These are phyloP conservation scores for Stephanodiscus minutulus DNA, from an alignment of 108 stramenopile species.

Conservation along the genomic window DNA sequence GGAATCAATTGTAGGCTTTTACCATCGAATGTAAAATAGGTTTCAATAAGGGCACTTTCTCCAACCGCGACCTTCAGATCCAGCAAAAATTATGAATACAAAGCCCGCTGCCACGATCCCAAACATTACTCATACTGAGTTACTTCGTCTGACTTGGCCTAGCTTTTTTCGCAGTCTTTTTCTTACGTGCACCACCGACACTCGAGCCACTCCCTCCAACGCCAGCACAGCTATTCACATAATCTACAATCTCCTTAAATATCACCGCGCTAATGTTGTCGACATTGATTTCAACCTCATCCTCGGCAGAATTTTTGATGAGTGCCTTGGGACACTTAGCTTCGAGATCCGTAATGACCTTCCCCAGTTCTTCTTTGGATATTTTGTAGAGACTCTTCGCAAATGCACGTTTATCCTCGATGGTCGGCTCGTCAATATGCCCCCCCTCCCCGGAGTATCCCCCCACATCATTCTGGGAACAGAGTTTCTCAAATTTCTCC, in stretches of 20 bases:
- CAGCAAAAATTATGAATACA: background rate
- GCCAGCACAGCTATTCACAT: conserved; percentile 40
- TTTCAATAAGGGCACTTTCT: background rate
- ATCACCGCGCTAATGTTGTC: conserved; percentile 81
- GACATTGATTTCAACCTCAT: conserved; percentile 94
- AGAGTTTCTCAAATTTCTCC: conserved; percentile 68
- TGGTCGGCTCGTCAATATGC: conserved; percentile 51
- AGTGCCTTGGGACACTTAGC: conserved; percentile 87
- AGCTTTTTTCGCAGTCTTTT: conserved; percentile 43
- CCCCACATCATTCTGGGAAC: conserved; percentile 32
- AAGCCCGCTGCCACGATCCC: background rate
- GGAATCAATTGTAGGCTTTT: background rate
- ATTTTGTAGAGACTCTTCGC: conserved; percentile 86
- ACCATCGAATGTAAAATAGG: background rate
- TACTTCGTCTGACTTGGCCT: background rate
- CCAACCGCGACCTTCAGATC: background rate
- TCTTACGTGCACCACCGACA: conserved; percentile 38
- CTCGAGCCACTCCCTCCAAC: conserved; percentile 23
- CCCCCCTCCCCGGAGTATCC: conserved; percentile 2
- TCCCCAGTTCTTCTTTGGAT: conserved; percentile 88
- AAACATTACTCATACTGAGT: background rate
- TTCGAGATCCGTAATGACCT: conserved; percentile 88
- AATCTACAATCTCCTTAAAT: conserved; percentile 78
- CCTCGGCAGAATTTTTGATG: conserved; percentile 80
- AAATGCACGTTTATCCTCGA: conserved; percentile 87